Evolutionary conservation across 2,329 filamentous ascomycete species (phyloP).

Genomic region (Helotiales sp.): DNA sequence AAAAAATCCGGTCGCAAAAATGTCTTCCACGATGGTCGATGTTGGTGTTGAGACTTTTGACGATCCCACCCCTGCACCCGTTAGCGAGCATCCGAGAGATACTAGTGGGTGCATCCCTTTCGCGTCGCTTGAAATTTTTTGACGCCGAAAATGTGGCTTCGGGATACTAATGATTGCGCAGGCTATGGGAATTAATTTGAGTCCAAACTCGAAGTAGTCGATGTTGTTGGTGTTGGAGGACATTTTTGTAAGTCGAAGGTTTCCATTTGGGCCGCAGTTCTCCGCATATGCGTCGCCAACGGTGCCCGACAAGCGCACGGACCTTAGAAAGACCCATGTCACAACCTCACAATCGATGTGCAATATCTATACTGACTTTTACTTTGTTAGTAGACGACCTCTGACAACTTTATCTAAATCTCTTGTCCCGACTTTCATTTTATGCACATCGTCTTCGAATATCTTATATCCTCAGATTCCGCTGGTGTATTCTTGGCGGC

Average conservation of each 20-base stretch:
- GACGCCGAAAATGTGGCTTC: not conserved
- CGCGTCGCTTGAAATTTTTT: slow-evolving; percentile 10
- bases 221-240: slow-evolving; percentile 4
- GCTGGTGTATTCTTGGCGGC: too few relatives aligned
- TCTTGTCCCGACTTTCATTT: too few relatives aligned
- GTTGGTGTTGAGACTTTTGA: slow-evolving; percentile 13
- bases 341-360: too few relatives aligned
- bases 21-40: slow-evolving; percentile 4
- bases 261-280: not conserved
- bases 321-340: too few relatives aligned
- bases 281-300: not conserved
- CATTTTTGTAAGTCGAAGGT: slow-evolving; percentile 14
- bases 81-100: not conserved
- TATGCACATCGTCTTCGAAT: too few relatives aligned
- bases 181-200: slow-evolving; percentile 12
- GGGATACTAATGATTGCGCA: slow-evolving; percentile 7
- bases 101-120: not conserved
- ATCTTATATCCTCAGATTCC: too few relatives aligned
- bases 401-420: too few relatives aligned
- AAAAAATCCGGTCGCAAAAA: not conserved
- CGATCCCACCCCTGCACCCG: not conserved
- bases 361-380: too few relatives aligned
- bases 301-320: not conserved
- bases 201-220: not conserved
- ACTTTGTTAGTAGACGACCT: too few relatives aligned